These are phyloP conservation scores for Xylariomycetidae sp. DNA, from an alignment of 2,329 filamentous ascomycete genomes.

Conservation along the genomic window DNA sequence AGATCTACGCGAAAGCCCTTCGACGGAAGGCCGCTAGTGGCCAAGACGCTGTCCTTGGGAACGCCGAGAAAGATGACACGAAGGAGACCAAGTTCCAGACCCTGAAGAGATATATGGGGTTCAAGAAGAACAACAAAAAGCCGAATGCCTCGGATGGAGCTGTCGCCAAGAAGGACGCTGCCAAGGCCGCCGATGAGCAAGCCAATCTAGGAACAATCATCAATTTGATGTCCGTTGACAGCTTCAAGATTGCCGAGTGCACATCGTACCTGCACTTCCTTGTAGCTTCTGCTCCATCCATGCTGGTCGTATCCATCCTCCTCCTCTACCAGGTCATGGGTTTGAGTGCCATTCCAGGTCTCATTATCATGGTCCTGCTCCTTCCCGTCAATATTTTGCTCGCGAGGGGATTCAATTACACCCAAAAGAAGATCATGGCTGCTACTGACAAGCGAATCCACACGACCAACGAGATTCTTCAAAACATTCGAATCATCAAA, in stretches of 20 bases:
- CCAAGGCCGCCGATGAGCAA: constrained; percentile 55
- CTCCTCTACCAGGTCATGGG: constrained; percentile 89
- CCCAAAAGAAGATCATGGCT: constrained; percentile 85
- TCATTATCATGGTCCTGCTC: constrained; percentile 82
- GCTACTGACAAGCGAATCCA: constrained; percentile 95
- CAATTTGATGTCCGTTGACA: constrained; percentile 98
- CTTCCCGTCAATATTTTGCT: constrained; percentile 87
- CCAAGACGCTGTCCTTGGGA: constrained; percentile 66
- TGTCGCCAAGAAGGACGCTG: constrained; percentile 25
- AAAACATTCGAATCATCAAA: constrained; percentile 98
- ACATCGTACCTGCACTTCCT: constrained; percentile 94
- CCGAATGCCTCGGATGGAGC: constrained; percentile 31
- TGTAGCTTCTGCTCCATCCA: constrained; percentile 85
- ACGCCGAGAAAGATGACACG: constrained; percentile 37
- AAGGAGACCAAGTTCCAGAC: constrained; percentile 37
- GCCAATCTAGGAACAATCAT: constrained; percentile 97
- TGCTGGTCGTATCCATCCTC: constrained; percentile 72
- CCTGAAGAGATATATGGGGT: constrained; percentile 51
- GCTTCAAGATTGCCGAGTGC: constrained; percentile 95
- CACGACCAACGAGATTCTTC: constrained; percentile 91
- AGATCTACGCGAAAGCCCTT: constrained; percentile 94
- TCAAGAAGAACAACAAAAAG: constrained; percentile 49
- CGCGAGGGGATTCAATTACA: constrained; percentile 74
- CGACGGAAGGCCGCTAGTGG: constrained; percentile 81
- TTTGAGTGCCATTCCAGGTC: constrained; percentile 86